Evolutionary conservation across 768 basidiomycete genomes (phyloP).

Genomic region (Lyophyllum atratum): DNA sequence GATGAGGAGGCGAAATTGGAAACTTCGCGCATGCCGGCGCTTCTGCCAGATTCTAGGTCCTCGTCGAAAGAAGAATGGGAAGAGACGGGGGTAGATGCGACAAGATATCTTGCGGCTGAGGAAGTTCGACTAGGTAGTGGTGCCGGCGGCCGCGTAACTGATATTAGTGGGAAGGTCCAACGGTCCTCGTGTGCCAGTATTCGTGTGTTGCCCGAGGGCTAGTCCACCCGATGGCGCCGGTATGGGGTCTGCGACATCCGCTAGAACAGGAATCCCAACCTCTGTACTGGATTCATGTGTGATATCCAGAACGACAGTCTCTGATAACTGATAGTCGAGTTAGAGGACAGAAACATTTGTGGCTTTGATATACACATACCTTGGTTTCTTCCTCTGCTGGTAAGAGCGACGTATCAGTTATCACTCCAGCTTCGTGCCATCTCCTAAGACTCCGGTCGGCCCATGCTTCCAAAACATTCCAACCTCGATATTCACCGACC

Average conservation of each 20-base stretch:
- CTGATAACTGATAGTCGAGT: conserved; percentile 34
- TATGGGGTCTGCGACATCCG: conserved; percentile 38
- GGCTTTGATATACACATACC: conserved; percentile 34
- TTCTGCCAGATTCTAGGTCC: conserved; percentile 52
- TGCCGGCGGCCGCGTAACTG: conserved; percentile 69
- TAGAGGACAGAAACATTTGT: not conserved
- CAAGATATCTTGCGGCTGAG: conserved; percentile 62
- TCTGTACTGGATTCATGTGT: conserved; percentile 48
- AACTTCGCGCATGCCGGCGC: conserved; percentile 39
- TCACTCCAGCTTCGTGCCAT: conserved; percentile 82
- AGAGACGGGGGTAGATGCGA: conserved; percentile 46
- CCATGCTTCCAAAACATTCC: conserved; percentile 92
- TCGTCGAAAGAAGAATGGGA: conserved; percentile 43
- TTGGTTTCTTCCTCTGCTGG: conserved; percentile 48
- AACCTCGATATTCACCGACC: conserved; percentile 86
- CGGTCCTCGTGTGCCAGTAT: conserved; percentile 15
- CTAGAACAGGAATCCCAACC: conserved; percentile 65
- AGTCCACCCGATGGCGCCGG: conserved; percentile 29
- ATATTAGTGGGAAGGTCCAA: conserved; percentile 52
- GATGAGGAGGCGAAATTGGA: conserved; percentile 25
- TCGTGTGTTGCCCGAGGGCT: conserved; percentile 18
- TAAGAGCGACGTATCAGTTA: conserved; percentile 48
- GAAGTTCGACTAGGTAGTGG: conserved; percentile 72
- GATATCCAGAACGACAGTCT: conserved; percentile 42
- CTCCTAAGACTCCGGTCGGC: conserved; percentile 85